Evolutionary conservation across 345 rosid species (phyloP), one percentile per base, ranked within the genome.

Genomic region (Durio zibethinus): DNA sequence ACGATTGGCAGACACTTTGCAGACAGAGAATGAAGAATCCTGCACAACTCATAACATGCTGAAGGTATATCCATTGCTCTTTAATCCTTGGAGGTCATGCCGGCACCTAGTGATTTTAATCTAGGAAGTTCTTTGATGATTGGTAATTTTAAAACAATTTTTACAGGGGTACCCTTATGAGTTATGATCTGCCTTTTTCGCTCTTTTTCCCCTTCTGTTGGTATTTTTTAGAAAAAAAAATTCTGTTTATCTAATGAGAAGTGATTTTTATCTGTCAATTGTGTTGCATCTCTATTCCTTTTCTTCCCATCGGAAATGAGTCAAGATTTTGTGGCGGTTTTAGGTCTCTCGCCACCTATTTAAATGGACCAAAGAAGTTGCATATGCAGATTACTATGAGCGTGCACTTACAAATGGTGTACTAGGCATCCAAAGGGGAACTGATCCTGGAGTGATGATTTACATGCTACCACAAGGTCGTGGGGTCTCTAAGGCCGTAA

Each of bases 41-140:
- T 92, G 99, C 81, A 87, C 99, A 14, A 96, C 98, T 65, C 92
- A 93, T 81, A 96, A 96, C 86, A 93, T 93, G 99, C 88, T 96
- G 73, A 92, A 96, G 96, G 98, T 90, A 81, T 62, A 56, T 10
- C 61, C 27, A 1, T 74, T 42, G 16, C 12, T 76, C 25, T 65
- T 5, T 7, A 36, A 33, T n/a, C 61, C 65, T 43, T 68, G 66
- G 42, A 29, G 68, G 57, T 36, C 38, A 10, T 66, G 10, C 38
- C 27, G 50, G 57, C 66, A 16, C 33, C 54, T 71, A 43, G 7
- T 61, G 7, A 20, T 73, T 4, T 54, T 21, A 21, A 33, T 52
- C 29, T n/a, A 5, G 33, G 47, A 60, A 38, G 62, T 23, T 50
- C 25, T 33, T 60, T 60, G 20, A 2, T 27, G 38, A 27, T 36